Evolutionary conservation across 257 asterid species (phyloP).

Genomic region (Penstemon newberryi): DNA sequence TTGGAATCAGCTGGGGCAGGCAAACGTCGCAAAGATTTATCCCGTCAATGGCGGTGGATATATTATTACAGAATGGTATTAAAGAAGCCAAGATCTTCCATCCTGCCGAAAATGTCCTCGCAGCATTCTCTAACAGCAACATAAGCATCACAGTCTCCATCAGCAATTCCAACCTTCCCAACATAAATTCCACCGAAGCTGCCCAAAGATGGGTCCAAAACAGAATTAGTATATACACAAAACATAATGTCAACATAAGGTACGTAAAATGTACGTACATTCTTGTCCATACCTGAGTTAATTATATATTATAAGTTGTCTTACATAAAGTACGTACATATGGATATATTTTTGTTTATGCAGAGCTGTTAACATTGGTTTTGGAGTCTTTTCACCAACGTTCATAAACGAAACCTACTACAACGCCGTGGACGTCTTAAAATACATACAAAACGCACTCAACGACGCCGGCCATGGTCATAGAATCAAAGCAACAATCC

Average conservation of each 20-base stretch:
- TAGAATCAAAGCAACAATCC: slow-evolving; percentile 18
- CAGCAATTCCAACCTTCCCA: slow-evolving; percentile 6
- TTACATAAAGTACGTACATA: background rate
- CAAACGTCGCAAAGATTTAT: slow-evolving; percentile 32
- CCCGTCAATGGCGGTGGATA: slow-evolving; percentile 46
- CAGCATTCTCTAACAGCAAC: slow-evolving; percentile 25
- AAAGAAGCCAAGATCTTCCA: slow-evolving; percentile 24
- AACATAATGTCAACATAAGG: slow-evolving; percentile 8
- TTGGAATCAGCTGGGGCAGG: slow-evolving; percentile 43
- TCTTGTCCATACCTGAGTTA: too few species aligned
- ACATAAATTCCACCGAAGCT: background rate
- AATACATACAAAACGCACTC: slow-evolving; percentile 5
- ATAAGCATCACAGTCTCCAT: slow-evolving; percentile 12
- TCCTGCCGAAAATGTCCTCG: slow-evolving; percentile 22
- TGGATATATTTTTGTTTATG: too few species aligned
- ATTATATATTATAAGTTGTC: too few species aligned
- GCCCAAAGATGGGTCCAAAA: slow-evolving; percentile 6
- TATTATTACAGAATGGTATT: slow-evolving; percentile 34
- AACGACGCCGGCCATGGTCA: background rate
- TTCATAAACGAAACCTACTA: background rate
- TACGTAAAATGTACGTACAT: background rate
- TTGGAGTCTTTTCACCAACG: too few species aligned
- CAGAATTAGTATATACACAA: background rate
- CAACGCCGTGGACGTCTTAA: background rate
- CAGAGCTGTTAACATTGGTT: too few species aligned